A percentile compares a stretch with the other conserved stretches of the same genome.
These are phyloP conservation scores for Cardiospermum halicacabum DNA, from an alignment of 345 rosid species.

Conservation along the genomic window DNA sequence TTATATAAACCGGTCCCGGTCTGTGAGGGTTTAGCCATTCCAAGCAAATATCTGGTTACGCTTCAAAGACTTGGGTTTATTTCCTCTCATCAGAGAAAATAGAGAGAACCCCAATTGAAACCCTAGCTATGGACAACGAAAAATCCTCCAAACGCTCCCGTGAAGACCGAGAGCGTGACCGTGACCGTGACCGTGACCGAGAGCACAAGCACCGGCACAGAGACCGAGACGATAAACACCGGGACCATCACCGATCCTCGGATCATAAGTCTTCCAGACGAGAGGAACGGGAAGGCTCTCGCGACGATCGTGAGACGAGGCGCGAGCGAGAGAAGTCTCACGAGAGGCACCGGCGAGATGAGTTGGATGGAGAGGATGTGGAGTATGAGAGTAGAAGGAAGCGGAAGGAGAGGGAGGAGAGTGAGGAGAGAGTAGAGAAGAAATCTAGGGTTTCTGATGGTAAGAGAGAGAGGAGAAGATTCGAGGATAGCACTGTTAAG, in stretches of 20 bases:
- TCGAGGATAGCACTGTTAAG: constrained; percentile 39
- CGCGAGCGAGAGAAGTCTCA: constrained; percentile 35
- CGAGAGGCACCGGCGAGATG: constrained; percentile 30
- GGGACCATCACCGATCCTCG: constrained; percentile 43
- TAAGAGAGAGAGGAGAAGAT: constrained; percentile 42
- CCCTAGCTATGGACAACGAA: constrained; percentile 47
- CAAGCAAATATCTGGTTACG: too few species aligned
- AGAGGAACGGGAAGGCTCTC: constrained; percentile 35
- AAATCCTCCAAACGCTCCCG: constrained; percentile 44
- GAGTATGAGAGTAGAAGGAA: constrained; percentile 39
- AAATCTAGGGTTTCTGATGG: constrained; percentile 42
- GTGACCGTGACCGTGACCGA: constrained; percentile 27
- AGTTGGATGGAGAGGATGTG: constrained; percentile 22
- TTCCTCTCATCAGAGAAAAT: too few species aligned
- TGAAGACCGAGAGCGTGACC: constrained; percentile 36
- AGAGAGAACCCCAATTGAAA: background rate
- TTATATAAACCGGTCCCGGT: too few species aligned
- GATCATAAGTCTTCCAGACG: constrained; percentile 42
- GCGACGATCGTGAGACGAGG: constrained; percentile 20
- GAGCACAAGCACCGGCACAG: constrained; percentile 45
- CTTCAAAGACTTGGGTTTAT: too few species aligned
- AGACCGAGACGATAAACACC: constrained; percentile 41
- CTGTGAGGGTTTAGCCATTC: too few species aligned
- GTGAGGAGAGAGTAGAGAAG: constrained; percentile 34
- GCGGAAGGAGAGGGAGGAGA: constrained; percentile 35